Percentiles rank a stretch among this genome's conserved stretches.
These are phyloP conservation scores for Cephalotrichum gorgonifer DNA, from an alignment of 2,329 filamentous ascomycete genomes.

Conservation along the genomic window DNA sequence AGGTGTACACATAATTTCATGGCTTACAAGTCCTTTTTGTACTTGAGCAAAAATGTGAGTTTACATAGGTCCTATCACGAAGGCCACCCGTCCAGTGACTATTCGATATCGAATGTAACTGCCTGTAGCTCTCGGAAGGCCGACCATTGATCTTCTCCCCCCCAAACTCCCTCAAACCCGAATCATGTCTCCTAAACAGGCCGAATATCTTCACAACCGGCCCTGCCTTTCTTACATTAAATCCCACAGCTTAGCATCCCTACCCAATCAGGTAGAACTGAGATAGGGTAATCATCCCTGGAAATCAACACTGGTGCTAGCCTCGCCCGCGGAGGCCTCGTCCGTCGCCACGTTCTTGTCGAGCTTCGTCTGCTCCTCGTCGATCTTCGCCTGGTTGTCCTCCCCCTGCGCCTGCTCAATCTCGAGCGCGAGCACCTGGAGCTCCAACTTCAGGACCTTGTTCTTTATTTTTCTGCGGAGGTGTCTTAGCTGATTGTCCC, in stretches of 20 bases:
- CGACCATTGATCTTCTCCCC: no score
- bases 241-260: no score
- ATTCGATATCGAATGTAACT: no score
- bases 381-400: constrained; percentile 31
- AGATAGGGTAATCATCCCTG: constrained; percentile 12
- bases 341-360: constrained; percentile 37
- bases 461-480: constrained; percentile 44
- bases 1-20: neutral
- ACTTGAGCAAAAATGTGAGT: no score
- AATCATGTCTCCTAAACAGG: no score
- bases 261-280: no score
- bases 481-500: neutral
- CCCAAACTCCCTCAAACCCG: no score
- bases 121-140: no score
- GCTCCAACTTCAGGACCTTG: constrained; percentile 47
- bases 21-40: neutral
- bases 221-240: no score
- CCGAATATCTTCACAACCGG: no score
- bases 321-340: constrained; percentile 20
- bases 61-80: no score
- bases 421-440: constrained; percentile 36
- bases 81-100: no score
- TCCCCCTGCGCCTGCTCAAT: constrained; percentile 39
- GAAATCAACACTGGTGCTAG: constrained; percentile 25
- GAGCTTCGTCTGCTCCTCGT: constrained; percentile 38